Percentiles rank a stretch among this genome's conserved stretches.
These are phyloP conservation scores for Haplosporangium sp. DNA, from an alignment of 371 early-diverging fungal genomes.

Conservation along the genomic window DNA sequence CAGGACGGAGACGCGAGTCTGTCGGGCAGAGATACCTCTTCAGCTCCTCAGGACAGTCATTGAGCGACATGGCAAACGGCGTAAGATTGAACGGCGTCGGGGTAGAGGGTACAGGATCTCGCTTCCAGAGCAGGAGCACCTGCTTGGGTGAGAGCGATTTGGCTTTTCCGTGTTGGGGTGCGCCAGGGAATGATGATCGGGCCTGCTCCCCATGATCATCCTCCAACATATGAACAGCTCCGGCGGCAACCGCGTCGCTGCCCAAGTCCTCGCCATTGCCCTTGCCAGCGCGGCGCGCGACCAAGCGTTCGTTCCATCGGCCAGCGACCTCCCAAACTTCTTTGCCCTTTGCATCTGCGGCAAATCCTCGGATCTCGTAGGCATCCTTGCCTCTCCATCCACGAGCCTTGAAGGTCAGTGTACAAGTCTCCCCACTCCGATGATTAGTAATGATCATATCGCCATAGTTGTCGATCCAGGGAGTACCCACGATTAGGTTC, in stretches of 20 bases:
- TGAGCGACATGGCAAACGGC: conserved; percentile 78
- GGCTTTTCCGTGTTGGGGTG: conserved; percentile 22
- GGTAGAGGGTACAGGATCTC: conserved; percentile 59
- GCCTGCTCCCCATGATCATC: conserved; percentile 13
- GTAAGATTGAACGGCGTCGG: conserved; percentile 80
- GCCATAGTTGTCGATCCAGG: conserved; percentile 85
- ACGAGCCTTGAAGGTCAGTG: conserved; percentile 78
- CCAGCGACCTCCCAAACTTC: conserved; percentile 74
- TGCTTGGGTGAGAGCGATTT: conserved; percentile 38
- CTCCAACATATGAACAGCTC: conserved; percentile 37
- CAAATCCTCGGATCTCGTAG: conserved; percentile 74
- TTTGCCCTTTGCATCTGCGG: conserved; percentile 64
- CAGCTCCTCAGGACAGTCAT: conserved; percentile 69
- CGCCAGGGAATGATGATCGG: neutral
- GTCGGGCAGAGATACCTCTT: conserved; percentile 72
- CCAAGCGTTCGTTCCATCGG: conserved; percentile 75
- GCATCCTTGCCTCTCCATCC: conserved; percentile 72
- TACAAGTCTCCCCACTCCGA: conserved; percentile 76
- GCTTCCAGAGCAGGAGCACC: conserved; percentile 75
- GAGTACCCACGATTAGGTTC: conserved; percentile 85
- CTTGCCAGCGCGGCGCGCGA: conserved; percentile 64
- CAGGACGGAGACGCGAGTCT: conserved; percentile 83
- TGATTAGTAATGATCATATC: conserved; percentile 83
- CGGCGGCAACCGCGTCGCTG: conserved; percentile 56
- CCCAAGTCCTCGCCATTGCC: conserved; percentile 48